Evolutionary conservation across 1,284 basidiomycete species (phyloP), one percentile per base, ranked within the genome.

Genomic region (Ceratobasidium theobromae): DNA sequence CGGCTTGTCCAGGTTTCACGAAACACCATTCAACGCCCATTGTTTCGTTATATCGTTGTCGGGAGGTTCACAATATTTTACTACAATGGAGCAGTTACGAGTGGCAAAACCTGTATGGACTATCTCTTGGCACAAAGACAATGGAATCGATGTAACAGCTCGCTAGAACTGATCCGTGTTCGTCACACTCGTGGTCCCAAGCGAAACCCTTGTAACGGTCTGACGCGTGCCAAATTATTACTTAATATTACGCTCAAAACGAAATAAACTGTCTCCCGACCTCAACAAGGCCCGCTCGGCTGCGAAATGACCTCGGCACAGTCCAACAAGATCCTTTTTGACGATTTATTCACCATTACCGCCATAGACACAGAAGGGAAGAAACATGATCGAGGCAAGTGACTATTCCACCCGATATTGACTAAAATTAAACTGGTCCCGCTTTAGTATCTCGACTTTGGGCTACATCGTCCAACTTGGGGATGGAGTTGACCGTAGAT

Each of bases 371-470:
- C 87, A 75, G 93, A 96, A 75, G 96, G 97, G 64, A 97, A 92
- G 80, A 98, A 96, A 77, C 98, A 97, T 72, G 95, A 98, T 77
- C 82, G 95, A 87, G 95, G 95, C 95, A 69, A 52, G 81, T 73
- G 35, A 25, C 4, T 25, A 14, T 46, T 35, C 48, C 55, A 38
- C 52, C 35, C 52, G 8, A 4, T 33, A n/a, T 32, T 25, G 46
- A 60, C 70, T 8, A 41, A 45, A 18, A 51, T 3, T 25, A 27
- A 30, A 16, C 53, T 49, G 51, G 27, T 8, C 23, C 23, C 18
- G 6, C 21, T n/a, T 53, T 51, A 93, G 94, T 97, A 32, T 95
- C 93, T 33, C 88, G 94, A 46, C 82, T 97, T 62, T 86, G 87
- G 73, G 92, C 88, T 45, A 84, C 85, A 70, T 93, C 91, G 14